These are phyloP conservation scores for Tinospora cordifolia DNA, from an alignment of 164 flowering plant genomes.

Conservation along the genomic window DNA sequence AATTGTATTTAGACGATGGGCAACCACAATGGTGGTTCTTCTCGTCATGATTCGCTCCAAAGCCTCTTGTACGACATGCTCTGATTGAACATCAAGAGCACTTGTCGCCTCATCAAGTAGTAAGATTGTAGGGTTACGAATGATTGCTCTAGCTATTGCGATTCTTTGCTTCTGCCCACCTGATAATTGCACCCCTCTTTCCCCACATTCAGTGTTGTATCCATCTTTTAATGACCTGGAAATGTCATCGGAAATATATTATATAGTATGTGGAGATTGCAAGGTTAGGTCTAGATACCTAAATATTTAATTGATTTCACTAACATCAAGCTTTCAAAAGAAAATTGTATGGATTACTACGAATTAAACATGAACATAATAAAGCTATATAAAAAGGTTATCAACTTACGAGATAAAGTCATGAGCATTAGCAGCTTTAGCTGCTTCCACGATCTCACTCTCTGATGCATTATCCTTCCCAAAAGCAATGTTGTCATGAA, in stretches of 20 bases:
- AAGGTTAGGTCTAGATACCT: no score
- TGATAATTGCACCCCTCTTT: slow-evolving; percentile 81
- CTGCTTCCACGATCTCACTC: slow-evolving; percentile 75
- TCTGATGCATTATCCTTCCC: slow-evolving; percentile 74
- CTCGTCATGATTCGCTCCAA: slow-evolving; percentile 71
- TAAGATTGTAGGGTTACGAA: slow-evolving; percentile 59
- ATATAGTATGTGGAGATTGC: no score
- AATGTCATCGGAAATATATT: not conserved
- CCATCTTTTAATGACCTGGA: slow-evolving; percentile 72
- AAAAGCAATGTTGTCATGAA: slow-evolving; percentile 67
- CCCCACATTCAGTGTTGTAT: slow-evolving; percentile 80
- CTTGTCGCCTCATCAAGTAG: slow-evolving; percentile 92
- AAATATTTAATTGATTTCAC: no score
- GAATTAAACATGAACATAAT: no score
- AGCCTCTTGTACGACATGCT: slow-evolving; percentile 81
- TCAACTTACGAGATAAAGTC: slow-evolving; percentile 82
- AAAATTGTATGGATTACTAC: no score
- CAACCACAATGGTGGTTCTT: slow-evolving; percentile 72
- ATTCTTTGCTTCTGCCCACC: slow-evolving; percentile 93
- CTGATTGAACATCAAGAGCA: slow-evolving; percentile 80
- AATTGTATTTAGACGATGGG: slow-evolving; percentile 83
- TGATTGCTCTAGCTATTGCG: slow-evolving; percentile 82
- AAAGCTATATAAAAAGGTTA: not conserved
- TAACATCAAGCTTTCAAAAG: no score
- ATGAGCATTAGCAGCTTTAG: slow-evolving; percentile 87